A percentile compares a stretch with the other conserved stretches of the same genome.
Conservation (phyloP, 495 filamentous ascomycete genomes). For the Podospora pseudopauciseta region DNA sequence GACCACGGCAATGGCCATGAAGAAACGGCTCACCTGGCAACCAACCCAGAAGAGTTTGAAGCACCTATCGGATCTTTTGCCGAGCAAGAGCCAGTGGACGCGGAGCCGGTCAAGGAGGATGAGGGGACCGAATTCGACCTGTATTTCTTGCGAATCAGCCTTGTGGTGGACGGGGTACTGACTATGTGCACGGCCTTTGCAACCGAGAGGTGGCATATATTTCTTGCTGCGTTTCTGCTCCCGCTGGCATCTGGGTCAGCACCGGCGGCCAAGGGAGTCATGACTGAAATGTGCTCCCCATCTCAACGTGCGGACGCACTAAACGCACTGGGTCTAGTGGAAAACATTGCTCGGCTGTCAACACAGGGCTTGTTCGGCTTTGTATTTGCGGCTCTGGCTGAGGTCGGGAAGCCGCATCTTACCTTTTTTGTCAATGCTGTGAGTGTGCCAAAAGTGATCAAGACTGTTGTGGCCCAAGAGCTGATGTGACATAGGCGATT, state of each 20-base stretch:
- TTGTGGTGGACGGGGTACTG: slow-evolving; percentile 50
- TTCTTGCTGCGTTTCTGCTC: slow-evolving; percentile 47
- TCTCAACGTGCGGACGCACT: slow-evolving; percentile 50
- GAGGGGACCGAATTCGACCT: slow-evolving; percentile 51
- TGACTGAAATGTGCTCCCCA: slow-evolving; percentile 51
- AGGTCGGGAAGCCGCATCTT: slow-evolving; percentile 44
- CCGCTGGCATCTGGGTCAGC: slow-evolving; percentile 55
- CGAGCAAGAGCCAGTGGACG: slow-evolving; percentile 41
- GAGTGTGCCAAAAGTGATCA: slow-evolving; percentile 19
- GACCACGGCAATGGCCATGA: not conserved
- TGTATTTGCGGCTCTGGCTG: slow-evolving; percentile 50
- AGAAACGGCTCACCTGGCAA: slow-evolving; percentile 16
- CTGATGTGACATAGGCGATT: slow-evolving; percentile 14
- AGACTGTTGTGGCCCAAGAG: not conserved
- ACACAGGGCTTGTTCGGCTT: slow-evolving; percentile 55
- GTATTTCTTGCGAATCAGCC: slow-evolving; percentile 50
- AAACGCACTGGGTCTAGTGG: slow-evolving; percentile 54
- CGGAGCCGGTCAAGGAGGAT: slow-evolving; percentile 26
- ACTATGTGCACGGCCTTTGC: slow-evolving; percentile 51
- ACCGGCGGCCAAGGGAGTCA: slow-evolving; percentile 55
- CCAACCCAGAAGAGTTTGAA: slow-evolving; percentile 38
- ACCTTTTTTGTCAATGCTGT: slow-evolving; percentile 55
- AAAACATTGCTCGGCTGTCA: slow-evolving; percentile 49
- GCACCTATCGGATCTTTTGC: slow-evolving; percentile 38
- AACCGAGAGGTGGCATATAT: slow-evolving; percentile 52